A percentile compares a stretch with the other conserved stretches of the same genome.
Evolutionary conservation across 192 early-diverging fungal species (phyloP).

Genomic region (Podila clonocystis): DNA sequence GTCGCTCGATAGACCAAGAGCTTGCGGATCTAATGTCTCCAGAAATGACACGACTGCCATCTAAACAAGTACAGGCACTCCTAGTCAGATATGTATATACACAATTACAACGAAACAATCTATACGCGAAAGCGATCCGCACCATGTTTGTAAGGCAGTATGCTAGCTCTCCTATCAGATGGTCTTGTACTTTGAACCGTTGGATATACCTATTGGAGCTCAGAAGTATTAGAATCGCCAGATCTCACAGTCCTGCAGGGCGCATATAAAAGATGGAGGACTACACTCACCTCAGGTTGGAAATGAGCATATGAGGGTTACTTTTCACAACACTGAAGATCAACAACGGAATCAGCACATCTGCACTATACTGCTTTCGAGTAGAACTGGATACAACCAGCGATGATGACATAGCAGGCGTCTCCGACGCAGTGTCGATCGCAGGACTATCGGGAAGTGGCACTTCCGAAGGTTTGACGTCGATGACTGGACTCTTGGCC

Average conservation of each 20-base stretch:
- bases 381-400: not conserved
- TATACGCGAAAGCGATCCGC: not conserved
- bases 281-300: conserved; percentile 64
- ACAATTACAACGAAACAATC: no score
- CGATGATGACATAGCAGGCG: not conserved
- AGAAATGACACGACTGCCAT: conserved; percentile 59
- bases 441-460: not conserved
- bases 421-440: no score
- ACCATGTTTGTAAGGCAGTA: conserved; percentile 66
- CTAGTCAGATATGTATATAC: not conserved
- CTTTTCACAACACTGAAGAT: conserved; percentile 74
- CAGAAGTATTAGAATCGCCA: no score
- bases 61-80: conserved; percentile 14
- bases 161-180: conserved; percentile 53
- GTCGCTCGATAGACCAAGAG: conserved; percentile 56
- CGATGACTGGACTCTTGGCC: not conserved
- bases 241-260: no score
- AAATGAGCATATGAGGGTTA: conserved; percentile 74
- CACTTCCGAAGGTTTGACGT: not conserved
- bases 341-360: conserved; percentile 72
- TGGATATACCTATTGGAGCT: conserved; percentile 47
- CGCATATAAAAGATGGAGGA: no score
- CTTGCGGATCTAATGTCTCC: conserved; percentile 56
- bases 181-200: conserved; percentile 52
- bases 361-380: conserved; percentile 58